These are phyloP conservation scores for Mycotypha africana DNA, from an alignment of 371 early-diverging fungal genomes.

Conservation along the genomic window DNA sequence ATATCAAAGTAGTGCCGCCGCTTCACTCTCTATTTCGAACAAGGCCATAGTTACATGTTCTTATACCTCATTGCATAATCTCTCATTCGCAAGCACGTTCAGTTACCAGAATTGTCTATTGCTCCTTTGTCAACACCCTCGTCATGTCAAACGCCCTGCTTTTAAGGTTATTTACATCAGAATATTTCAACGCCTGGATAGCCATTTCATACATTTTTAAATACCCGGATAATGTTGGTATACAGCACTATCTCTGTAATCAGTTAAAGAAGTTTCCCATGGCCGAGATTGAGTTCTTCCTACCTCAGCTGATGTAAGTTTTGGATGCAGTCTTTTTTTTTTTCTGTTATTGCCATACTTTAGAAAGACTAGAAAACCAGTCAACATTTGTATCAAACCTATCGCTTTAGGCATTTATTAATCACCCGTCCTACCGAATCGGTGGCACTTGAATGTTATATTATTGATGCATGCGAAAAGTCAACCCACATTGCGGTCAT, in stretches of 20 bases:
- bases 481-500: slow-evolving; percentile 80
- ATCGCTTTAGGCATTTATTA: slow-evolving; percentile 61
- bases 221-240: slow-evolving; percentile 78
- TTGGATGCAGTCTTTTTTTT: no score
- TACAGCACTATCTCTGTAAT: slow-evolving; percentile 92
- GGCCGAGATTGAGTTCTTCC: slow-evolving; percentile 72
- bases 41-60: no score
- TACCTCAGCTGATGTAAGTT: slow-evolving; percentile 82
- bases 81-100: no score
- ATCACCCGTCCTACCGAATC: slow-evolving; percentile 64
- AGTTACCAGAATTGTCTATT: no score
- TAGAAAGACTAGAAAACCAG: not conserved
- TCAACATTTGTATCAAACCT: not conserved
- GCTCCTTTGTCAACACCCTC: no score
- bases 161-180: slow-evolving; percentile 78
- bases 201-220: slow-evolving; percentile 87
- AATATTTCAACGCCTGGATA: slow-evolving; percentile 88
- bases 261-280: slow-evolving; percentile 71
- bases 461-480: slow-evolving; percentile 62
- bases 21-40: no score
- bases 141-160: slow-evolving; percentile 49
- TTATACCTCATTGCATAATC: no score
- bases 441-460: slow-evolving; percentile 71
- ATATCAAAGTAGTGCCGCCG: no score
- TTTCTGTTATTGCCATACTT: no score